These are phyloP conservation scores for Ophiostoma himal-ulmi DNA, from an alignment of 2,329 filamentous ascomycete genomes.

Conservation along the genomic window DNA sequence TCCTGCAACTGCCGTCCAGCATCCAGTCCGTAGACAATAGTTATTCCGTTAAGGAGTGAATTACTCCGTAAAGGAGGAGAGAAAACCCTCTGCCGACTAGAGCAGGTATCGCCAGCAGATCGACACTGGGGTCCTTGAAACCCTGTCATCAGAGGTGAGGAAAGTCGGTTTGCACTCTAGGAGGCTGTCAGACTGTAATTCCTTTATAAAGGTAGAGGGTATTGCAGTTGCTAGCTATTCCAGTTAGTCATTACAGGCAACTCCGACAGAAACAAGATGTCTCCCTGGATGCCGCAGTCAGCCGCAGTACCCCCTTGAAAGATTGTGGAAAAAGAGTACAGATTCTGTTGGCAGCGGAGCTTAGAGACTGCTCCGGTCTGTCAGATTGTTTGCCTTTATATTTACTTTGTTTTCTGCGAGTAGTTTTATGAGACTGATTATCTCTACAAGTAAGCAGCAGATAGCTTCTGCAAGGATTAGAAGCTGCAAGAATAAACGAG, in stretches of 20 bases:
- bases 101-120: background rate
- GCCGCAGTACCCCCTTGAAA: background rate
- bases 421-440: too few species aligned
- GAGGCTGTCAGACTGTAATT: background rate
- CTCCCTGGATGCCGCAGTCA: background rate
- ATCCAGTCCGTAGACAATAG: background rate
- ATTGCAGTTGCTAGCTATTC: background rate
- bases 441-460: background rate
- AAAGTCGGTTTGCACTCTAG: background rate
- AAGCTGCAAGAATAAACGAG: background rate
- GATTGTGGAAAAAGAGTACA: background rate
- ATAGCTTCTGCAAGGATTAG: background rate
- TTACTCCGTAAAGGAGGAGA: background rate
- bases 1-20: too few species aligned
- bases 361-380: too few species aligned
- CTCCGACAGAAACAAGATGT: background rate
- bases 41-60: background rate
- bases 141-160: background rate
- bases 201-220: background rate
- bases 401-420: background rate
- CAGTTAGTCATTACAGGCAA: background rate
- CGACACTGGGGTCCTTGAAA: slow-evolving; percentile 4
- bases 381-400: background rate
- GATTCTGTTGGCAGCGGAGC: background rate
- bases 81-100: background rate